Evolutionary conservation across 2,329 filamentous ascomycete genomes (phyloP), one percentile per base, ranked within the genome.

Genomic region (Ophiostoma australiae): DNA sequence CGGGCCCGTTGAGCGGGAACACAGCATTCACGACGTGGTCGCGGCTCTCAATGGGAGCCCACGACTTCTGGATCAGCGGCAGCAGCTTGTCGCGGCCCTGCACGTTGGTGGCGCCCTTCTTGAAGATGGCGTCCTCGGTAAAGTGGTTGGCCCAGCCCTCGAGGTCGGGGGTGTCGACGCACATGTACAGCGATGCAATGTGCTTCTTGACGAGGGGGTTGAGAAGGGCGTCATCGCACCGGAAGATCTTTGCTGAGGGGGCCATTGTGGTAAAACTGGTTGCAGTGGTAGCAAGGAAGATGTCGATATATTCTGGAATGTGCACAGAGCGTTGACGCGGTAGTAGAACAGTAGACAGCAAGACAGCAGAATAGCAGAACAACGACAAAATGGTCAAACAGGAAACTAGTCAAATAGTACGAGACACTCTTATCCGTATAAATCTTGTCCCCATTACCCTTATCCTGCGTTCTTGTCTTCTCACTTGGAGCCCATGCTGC

Each of bases 41-140:
- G 11, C 72, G 69, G 44, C 70, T 72, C 41, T 66, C 69, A 17
- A 73, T 31, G 13, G 55, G 23, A 39, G 33, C 33, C 72, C 72
- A 73, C 1, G 72, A 73, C 48, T 71, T 63, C 7, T 67, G 69
- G 55, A 72, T 70, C 35, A 73, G 71, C 5, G 61, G 37, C 8
- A 58, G 27, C 11, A 73, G 70, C 17, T 31, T 69, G 41, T 52
- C 55, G 17, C 71, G 44, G 23, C 72, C 72, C 15, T 58, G 44
- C 4, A 73, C 72, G 39, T 72, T 71, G 17, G 72, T 72, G 39
- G 69, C 69, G n/a, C 71, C 72, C 41, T 73, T 73, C n/a, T 73
- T 73, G 17, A 71, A 69, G 13, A 52, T 48, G 61, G 68, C 72
- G 48, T 73, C 70, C 58, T 73, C 72, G 15, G 72, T 69, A 23